Conservation (phyloP, 2,329 filamentous ascomycete genomes). For the Huntiella savannae region DNA sequence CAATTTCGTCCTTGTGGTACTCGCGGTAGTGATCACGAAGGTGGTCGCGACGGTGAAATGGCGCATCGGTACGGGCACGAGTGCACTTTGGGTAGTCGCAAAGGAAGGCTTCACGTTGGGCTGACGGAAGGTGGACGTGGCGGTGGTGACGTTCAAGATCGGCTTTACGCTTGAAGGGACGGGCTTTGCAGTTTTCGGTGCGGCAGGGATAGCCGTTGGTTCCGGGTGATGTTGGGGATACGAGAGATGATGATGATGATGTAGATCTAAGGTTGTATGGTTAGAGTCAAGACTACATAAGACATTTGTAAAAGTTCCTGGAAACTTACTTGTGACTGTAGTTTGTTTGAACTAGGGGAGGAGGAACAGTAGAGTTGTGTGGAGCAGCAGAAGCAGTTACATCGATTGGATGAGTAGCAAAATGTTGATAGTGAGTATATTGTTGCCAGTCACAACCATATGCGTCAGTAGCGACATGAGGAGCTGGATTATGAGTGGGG, state of each 20-base stretch:
- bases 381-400: no score
- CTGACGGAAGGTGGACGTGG: constrained; percentile 26
- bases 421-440: no score
- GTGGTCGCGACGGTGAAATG: constrained; percentile 36
- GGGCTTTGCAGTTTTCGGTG: constrained; percentile 23
- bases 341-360: no score
- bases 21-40: constrained; percentile 37
- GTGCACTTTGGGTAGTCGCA: constrained; percentile 34
- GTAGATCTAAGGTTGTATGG: background rate
- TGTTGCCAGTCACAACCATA: no score
- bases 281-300: background rate
- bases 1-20: constrained; percentile 35
- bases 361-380: no score
- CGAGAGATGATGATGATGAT: background rate
- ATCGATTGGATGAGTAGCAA: no score
- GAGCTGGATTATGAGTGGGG: no score
- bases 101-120: constrained; percentile 23
- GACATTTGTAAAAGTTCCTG: no score
- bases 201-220: constrained; percentile 18
- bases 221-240: background rate
- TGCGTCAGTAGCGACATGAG: no score
- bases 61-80: constrained; percentile 21
- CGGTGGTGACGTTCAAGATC: constrained; percentile 35
- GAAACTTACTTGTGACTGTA: no score
- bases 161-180: constrained; percentile 31